These are phyloP conservation scores for Kwoniella botswanensis DNA, from an alignment of 768 basidiomycete genomes.

Conservation along the genomic window DNA sequence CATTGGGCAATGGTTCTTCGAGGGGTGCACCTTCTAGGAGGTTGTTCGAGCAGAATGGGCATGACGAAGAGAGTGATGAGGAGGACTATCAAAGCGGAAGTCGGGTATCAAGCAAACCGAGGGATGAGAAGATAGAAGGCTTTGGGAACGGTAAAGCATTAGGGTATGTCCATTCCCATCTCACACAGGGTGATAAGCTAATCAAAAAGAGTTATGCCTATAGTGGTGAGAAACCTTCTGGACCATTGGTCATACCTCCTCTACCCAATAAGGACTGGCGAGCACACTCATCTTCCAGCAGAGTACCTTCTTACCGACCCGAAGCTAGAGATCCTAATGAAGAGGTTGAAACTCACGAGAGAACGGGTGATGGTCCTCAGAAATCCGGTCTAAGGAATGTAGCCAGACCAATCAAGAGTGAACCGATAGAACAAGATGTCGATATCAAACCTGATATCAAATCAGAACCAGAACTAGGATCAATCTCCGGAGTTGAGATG, in stretches of 20 bases:
- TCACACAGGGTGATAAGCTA: background rate
- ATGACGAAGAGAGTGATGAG: slow-evolving; percentile 58
- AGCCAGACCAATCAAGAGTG: slow-evolving; percentile 15
- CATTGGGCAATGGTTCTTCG: slow-evolving; percentile 42
- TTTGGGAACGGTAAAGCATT: slow-evolving; percentile 76
- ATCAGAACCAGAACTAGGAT: background rate
- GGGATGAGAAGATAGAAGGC: slow-evolving; percentile 73
- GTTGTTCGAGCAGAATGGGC: slow-evolving; percentile 42
- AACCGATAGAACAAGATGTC: slow-evolving; percentile 27
- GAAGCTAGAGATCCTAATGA: slow-evolving; percentile 36
- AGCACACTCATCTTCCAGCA: slow-evolving; percentile 63
- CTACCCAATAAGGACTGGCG: slow-evolving; percentile 91
- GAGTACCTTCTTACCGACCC: slow-evolving; percentile 61
- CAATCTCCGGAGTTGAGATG: background rate
- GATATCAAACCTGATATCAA: slow-evolving; percentile 21
- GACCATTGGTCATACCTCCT: slow-evolving; percentile 82
- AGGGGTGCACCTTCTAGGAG: slow-evolving; percentile 40
- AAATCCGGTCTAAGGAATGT: slow-evolving; percentile 67
- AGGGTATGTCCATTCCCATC: slow-evolving; percentile 72
- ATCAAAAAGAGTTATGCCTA: slow-evolving; percentile 33
- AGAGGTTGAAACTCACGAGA: slow-evolving; percentile 59
- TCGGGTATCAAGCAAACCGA: slow-evolving; percentile 36
- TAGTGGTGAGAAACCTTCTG: slow-evolving; percentile 62
- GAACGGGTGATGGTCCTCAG: slow-evolving; percentile 78
- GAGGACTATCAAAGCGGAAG: slow-evolving; percentile 58